Evolutionary conservation across 305 asterid species (phyloP), one percentile per base, ranked within the genome.

Genomic region (Stenogyne calaminthoides): DNA sequence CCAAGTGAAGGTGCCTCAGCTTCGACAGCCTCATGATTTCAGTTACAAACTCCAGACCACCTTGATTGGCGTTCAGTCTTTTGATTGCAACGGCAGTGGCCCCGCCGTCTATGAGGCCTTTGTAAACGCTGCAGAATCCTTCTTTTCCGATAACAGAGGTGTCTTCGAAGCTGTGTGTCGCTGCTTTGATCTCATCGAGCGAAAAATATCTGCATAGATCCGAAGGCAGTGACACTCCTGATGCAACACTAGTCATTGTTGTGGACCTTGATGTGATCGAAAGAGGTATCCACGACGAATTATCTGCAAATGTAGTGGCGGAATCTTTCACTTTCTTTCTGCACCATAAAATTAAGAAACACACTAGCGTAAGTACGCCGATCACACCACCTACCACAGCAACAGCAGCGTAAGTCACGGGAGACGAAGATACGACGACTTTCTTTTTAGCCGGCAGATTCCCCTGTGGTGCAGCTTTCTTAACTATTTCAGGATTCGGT

Each of bases 111-210:
- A 32, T 32, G 36, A 32, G 36, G 36, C 36, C 36, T 32, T 32
- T 32, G 36, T 32, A 32, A 4, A 32, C 36, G 36, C 7, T 32
- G 36, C 36, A 4, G 36, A 32, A 32, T 32, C 36, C 36, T 32
- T 32, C 36, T 32, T 32, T 32, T 32, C 36, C 7, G 36, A 32
- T 32, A 32, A 32, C 7, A 5, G 36, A 32, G 36, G 6, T 5
- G 36, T 32, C 86, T 15, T 89, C 76, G 58, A 89, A 89, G 67
- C 80, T 75, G 15, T 63, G 66, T 0, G 92, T 87, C 0, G 89
- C 89, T 0, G 78, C 7, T 67, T 59, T 78, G 46, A 89, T 87
- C 73, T 88, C 94, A 10, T 82, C 79, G 7, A 47, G 18, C 2
- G 18, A n/a, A 6, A 47, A 12, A 5, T 14, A 47, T 12, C 18